Conservation (phyloP, 768 basidiomycete species). For the Lactifluus hygrophoroides region DNA sequence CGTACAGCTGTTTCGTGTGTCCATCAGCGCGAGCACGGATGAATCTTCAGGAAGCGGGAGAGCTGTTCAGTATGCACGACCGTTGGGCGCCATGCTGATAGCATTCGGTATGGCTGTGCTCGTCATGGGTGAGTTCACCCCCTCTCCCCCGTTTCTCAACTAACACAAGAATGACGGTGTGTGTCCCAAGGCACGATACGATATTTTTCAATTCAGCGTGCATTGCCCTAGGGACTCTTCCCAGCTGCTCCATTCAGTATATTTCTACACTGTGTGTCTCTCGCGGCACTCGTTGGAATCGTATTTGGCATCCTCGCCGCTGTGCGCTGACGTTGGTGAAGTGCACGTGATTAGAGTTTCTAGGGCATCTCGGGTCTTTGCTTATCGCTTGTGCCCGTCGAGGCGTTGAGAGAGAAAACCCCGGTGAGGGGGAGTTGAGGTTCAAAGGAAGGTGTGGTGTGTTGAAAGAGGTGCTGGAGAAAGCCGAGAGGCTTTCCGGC, state of each 20-base stretch:
- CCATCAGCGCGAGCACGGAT: conserved; percentile 20
- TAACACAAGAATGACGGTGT: not conserved
- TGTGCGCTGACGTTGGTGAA: not conserved
- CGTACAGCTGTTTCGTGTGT: conserved; percentile 40
- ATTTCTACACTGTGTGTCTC: conserved; percentile 25
- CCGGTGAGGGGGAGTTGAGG: conserved; percentile 29
- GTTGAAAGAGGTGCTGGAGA: no score
- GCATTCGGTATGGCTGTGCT: conserved; percentile 31
- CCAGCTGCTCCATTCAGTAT: conserved; percentile 34
- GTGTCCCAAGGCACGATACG: conserved; percentile 26
- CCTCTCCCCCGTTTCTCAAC: not conserved
- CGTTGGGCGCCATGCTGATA: conserved; percentile 37
- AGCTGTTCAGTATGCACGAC: conserved; percentile 29
- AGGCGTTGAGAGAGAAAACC: no score
- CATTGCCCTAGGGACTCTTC: conserved; percentile 32
- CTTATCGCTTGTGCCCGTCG: no score
- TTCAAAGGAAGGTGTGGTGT: no score
- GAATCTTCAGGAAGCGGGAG: not conserved
- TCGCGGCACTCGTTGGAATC: conserved; percentile 28
- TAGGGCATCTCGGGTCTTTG: no score
- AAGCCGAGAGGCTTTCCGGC: no score
- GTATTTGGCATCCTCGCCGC: conserved; percentile 33
- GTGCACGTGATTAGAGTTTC: no score
- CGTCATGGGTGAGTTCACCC: conserved; percentile 24
- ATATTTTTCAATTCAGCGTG: conserved; percentile 34